Base-by-base conservation (phyloP, 2,329 filamentous ascomycete genomes). In the Ceratocystis smalleyi region DNA sequence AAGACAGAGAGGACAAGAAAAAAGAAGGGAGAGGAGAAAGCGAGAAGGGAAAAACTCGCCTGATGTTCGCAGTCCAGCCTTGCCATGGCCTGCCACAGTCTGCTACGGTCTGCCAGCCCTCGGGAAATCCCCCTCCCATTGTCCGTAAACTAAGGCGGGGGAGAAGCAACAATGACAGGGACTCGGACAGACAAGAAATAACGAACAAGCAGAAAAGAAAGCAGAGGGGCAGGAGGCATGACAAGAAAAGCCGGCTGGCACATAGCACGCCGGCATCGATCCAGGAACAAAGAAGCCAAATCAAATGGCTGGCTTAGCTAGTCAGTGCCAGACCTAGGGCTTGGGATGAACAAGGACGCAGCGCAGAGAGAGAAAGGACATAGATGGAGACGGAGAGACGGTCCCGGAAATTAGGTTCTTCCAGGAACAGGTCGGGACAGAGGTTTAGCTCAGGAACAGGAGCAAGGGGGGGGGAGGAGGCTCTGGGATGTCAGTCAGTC, bases 401-500 rank as follows among this genome's bases (percentile, higher is more conserved):
- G 51, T 55, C 51, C 51, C 51, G 22, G 51, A 55, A 55, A 55
- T n/a, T 55, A 8, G 51, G 51, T 55, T 55, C 27, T 32, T 55
- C 27, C 51, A 55, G 51, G 51, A 32, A 55, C 51, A 55, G 51
- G 51, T 27, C 24, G 49, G 49, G 24, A 54, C 49, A 54, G 49
- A 24, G 19, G 5, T 15, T 15, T 24, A 27, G 49, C 5, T 24
- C 49, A 54, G 19, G 49, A 27, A 54, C 49, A 54, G 22, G 51
- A 55, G 30, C 22, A 55, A 32, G 51, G 51, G 17, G 19, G 5
- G 10, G 7, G 19, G 24, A 30, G 35, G 35, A 40, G 35, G 35
- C 35, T 40, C 22, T 30, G 10, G 3, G 10, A 22, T 55, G 12
- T 22, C 51, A 32, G 47, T 10, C 35, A 30, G 51, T 30, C 51